Base-by-base conservation (phyloP, 257 asterid genomes). In the Ehretia macrophylla region DNA sequence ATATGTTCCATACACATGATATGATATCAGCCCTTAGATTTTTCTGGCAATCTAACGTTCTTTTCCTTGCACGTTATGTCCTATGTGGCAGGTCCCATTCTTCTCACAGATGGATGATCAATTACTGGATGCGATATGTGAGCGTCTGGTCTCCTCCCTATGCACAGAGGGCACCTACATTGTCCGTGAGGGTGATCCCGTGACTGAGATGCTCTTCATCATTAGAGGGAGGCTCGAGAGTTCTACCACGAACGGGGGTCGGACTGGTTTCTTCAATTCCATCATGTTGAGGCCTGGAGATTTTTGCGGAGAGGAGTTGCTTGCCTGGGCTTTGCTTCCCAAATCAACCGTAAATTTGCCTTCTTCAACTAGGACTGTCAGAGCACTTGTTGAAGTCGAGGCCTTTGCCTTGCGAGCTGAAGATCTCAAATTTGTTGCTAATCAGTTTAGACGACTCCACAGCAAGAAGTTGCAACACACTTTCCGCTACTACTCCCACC, bases 61-160 rank as follows among this genome's bases (percentile, higher is more conserved):
- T 23, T 17, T 38, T 32, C 39, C 21, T 62, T 16, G 12, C 50
- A 27, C 45, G 19, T 32, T 70, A 8, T 59, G 6, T 60, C 55
- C 12, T 12, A 21, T 57, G 18, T 40, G 44, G 40, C 73, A 87
- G 96, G 97, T 90, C 45, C 97, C 95, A 0, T 90, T 87, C 72
- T 90, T 87, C 81, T 87, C 97, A 14, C 95, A 87, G 67, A 90
- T 90, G 97, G 97, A 90, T 56, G 96, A 90, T 71, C 97, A 85
- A 59, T 65, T 90, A 63, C 96, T 90, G 0, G 96, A 87, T 54
- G 97, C 97, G 22, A 90, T 90, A 81, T 90, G 97, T 17, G 96
- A 90, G 62, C 93, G 87, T 32, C 60, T 90, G 8, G 82, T 79
- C 65, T 90, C 97, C 37, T 79, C 89, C 64, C 69, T 90, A 78